Conservation (phyloP, 345 rosid genomes). For the Atalantia buxifolia region DNA sequence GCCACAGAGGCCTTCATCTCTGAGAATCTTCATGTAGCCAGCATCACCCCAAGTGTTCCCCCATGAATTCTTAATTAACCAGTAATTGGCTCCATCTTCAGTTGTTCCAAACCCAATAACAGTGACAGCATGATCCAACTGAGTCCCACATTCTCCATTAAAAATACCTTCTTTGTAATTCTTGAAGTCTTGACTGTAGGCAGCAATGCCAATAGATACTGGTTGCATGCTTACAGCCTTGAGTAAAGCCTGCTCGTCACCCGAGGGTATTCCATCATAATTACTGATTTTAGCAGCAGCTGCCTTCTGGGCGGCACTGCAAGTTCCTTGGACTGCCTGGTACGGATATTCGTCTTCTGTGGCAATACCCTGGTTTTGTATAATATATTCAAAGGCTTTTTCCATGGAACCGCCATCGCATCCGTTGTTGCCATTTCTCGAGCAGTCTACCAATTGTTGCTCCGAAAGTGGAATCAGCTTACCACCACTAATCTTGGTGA, state of each 20-base stretch:
- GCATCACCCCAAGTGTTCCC: slow-evolving; percentile 46
- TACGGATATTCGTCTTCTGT: not conserved
- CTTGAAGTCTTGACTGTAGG: not conserved
- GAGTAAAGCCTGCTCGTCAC: slow-evolving; percentile 32
- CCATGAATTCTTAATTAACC: slow-evolving; percentile 63
- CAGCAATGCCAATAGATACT: slow-evolving; percentile 36
- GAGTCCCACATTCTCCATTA: slow-evolving; percentile 25
- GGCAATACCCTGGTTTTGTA: not conserved
- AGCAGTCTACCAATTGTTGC: slow-evolving; percentile 57
- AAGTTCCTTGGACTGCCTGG: not conserved
- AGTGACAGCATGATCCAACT: slow-evolving; percentile 40
- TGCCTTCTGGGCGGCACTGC: not conserved
- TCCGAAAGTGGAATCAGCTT: slow-evolving; percentile 38
- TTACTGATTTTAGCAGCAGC: not conserved
- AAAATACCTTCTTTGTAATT: slow-evolving; percentile 38
- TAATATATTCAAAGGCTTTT: slow-evolving; percentile 29
- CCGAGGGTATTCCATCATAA: slow-evolving; percentile 32
- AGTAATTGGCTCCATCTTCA: slow-evolving; percentile 34
- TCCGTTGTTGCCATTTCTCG: slow-evolving; percentile 31
- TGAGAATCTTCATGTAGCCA: slow-evolving; percentile 45
- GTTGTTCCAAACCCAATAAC: slow-evolving; percentile 41
- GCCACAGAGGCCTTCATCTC: slow-evolving; percentile 17
- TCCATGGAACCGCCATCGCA: slow-evolving; percentile 32
- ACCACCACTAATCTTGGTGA: slow-evolving; percentile 31
- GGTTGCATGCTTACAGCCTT: slow-evolving; percentile 39